A percentile compares a stretch with the other conserved stretches of the same genome.
Evolutionary conservation across 495 filamentous ascomycete genomes (phyloP).

Genomic region (Poronia punctata): DNA sequence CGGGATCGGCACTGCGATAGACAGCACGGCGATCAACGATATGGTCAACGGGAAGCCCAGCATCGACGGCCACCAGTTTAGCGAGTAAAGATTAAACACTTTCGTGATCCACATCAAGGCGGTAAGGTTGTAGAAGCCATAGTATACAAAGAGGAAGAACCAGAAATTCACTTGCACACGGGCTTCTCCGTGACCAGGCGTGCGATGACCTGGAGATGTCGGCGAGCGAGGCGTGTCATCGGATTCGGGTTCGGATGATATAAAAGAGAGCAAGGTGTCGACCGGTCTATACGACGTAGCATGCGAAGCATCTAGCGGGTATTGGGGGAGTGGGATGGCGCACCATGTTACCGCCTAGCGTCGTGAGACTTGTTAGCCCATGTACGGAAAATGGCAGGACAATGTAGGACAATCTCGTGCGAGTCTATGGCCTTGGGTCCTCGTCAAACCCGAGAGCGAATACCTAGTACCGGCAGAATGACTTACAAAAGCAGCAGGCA

Average conservation of each 20-base stretch:
- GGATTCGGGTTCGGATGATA: constrained; percentile 16
- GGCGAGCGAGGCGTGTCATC: constrained; percentile 13
- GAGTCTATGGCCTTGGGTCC: too few species aligned
- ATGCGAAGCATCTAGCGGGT: constrained; percentile 30
- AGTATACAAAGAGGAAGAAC: constrained; percentile 61
- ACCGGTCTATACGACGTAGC: constrained; percentile 17
- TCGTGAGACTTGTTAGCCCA: constrained; percentile 4
- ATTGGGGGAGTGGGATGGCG: constrained; percentile 56
- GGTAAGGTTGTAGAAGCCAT: constrained; percentile 57
- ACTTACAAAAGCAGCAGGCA: constrained; percentile 53
- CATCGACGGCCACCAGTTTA: constrained; percentile 57
- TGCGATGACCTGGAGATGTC: constrained; percentile 26
- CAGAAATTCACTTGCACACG: constrained; percentile 58
- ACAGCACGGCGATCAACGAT: constrained; percentile 47
- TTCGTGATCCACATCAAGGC: constrained; percentile 62
- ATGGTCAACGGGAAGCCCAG: constrained; percentile 53
- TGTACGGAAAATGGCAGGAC: too few species aligned
- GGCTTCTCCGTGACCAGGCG: constrained; percentile 53
- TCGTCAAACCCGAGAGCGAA: too few species aligned
- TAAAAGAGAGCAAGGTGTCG: constrained; percentile 13
- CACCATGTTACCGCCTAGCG: constrained; percentile 53
- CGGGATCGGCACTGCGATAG: constrained; percentile 48
- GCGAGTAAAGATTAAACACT: constrained; percentile 59
- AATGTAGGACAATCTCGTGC: too few species aligned
- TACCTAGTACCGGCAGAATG: too few species aligned